Percentiles rank a stretch among this genome's conserved stretches.
These are phyloP conservation scores for Saxophila tyrrhenica DNA, from an alignment of 495 filamentous ascomycete genomes.

Conservation along the genomic window DNA sequence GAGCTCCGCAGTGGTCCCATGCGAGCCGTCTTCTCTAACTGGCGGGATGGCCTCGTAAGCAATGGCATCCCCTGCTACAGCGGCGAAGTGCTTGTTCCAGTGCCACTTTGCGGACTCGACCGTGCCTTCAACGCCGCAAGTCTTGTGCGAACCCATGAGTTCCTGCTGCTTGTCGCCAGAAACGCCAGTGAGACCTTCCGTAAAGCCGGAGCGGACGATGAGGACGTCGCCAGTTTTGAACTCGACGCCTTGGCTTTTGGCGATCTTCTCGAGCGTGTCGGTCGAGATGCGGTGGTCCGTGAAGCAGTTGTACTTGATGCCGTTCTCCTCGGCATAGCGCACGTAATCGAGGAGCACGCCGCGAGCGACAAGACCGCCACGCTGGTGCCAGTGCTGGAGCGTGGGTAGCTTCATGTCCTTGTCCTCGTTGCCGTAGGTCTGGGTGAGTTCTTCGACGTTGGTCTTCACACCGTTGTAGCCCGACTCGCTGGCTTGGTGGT, in stretches of 20 bases:
- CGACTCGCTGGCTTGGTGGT: conserved; percentile 35
- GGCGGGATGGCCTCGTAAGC: conserved; percentile 37
- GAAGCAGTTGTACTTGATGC: conserved; percentile 30
- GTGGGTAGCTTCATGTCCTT: conserved; percentile 21
- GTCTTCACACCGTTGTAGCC: conserved; percentile 43
- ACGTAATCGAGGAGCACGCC: conserved; percentile 47
- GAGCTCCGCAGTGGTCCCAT: conserved; percentile 9
- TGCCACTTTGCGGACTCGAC: conserved; percentile 36
- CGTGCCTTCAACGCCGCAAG: conserved; percentile 23
- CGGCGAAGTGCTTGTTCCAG: conserved; percentile 44
- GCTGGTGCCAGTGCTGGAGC: conserved; percentile 30
- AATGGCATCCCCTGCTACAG: conserved; percentile 40
- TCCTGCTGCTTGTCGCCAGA: conserved; percentile 26
- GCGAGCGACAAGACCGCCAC: conserved; percentile 42
- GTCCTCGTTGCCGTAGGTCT: conserved; percentile 20
- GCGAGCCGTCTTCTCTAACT: conserved; percentile 16
- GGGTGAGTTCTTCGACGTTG: conserved; percentile 16
- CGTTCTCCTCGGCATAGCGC: conserved; percentile 33
- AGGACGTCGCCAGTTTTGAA: conserved; percentile 38
- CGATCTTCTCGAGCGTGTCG: conserved; percentile 23
- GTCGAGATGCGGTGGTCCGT: conserved; percentile 26
- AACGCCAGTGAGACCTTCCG: conserved; percentile 27
- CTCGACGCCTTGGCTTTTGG: conserved; percentile 30
- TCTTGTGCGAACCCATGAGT: conserved; percentile 15
- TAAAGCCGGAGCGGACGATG: conserved; percentile 37